These are phyloP conservation scores for Harringtonia aguacate DNA, from an alignment of 2,329 filamentous ascomycete genomes.

Conservation along the genomic window DNA sequence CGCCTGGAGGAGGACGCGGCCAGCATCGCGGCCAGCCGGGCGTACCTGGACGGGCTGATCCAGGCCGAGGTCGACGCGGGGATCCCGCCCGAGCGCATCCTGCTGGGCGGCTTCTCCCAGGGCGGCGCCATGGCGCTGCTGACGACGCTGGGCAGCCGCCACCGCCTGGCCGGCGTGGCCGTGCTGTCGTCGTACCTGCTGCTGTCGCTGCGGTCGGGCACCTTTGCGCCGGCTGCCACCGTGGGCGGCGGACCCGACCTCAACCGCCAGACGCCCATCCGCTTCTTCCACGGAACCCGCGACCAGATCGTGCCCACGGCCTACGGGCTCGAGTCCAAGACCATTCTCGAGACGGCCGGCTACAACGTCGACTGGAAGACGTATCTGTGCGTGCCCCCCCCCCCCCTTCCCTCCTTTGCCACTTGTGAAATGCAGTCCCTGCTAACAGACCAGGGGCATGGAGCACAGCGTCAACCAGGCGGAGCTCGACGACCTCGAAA, in stretches of 20 bases:
- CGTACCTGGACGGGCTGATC: conserved; percentile 71
- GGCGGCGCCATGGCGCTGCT: conserved; percentile 78
- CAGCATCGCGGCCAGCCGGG: conserved; percentile 62
- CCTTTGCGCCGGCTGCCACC: conserved; percentile 22
- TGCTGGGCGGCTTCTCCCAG: conserved; percentile 78
- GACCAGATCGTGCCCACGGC: conserved; percentile 63
- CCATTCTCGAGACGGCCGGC: conserved; percentile 57
- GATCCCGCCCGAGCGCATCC: conserved; percentile 71
- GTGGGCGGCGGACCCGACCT: conserved; percentile 22
- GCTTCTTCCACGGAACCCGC: conserved; percentile 76
- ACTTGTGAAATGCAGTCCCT: too few species aligned
- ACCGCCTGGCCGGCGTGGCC: conserved; percentile 79
- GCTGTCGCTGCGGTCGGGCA: conserved; percentile 34
- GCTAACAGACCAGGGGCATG: conserved; percentile 43
- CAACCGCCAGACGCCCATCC: conserved; percentile 71
- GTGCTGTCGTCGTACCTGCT: conserved; percentile 75
- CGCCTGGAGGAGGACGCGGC: conserved; percentile 47
- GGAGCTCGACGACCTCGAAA: conserved; percentile 75
- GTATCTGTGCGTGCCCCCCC: conserved; percentile 48
- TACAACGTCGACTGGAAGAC: conserved; percentile 65
- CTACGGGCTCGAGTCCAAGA: conserved; percentile 57
- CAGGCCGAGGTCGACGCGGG: conserved; percentile 69
- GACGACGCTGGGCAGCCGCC: conserved; percentile 59
- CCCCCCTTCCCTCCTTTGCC: background rate
- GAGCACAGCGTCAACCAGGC: conserved; percentile 64